phyloP scores from a whole-genome alignment of 495 filamentous ascomycete species.

The Margaritispora aquatica region DNA sequence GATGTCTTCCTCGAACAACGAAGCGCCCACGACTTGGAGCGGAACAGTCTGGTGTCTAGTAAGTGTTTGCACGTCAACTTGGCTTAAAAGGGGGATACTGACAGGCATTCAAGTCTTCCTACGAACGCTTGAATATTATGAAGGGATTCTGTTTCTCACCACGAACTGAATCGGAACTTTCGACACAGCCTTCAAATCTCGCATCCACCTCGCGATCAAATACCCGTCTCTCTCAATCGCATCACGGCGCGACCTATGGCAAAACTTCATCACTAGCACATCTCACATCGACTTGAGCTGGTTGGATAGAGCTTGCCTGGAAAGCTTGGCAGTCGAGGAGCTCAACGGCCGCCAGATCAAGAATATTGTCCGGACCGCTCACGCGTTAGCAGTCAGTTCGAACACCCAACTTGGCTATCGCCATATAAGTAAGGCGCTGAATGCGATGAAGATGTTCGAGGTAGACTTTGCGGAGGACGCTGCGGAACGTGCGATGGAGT shows the following conservation, averaged over 20 bases:
- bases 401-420: not conserved
- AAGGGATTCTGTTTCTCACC: conserved; percentile 70
- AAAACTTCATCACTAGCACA: not conserved
- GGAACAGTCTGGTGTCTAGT: conserved; percentile 65
- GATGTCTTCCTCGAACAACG: conserved; percentile 74
- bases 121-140: conserved; percentile 55
- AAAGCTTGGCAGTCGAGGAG: not conserved
- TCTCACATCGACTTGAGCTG: not conserved
- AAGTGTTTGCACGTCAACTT: too few species aligned
- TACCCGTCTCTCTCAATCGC: not conserved
- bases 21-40: conserved; percentile 56
- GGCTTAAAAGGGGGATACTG: too few species aligned
- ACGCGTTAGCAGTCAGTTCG: conserved; percentile 9
- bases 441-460: not conserved
- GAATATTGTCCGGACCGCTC: conserved; percentile 1
- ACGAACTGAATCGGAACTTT: conserved; percentile 79
- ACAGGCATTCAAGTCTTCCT: too few species aligned
- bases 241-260: not conserved
- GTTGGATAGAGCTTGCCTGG: not conserved
- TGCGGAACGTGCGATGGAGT: not conserved
- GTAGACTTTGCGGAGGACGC: not conserved
- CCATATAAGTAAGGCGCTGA: not conserved
- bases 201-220: conserved; percentile 34
- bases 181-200: conserved; percentile 50
- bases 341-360: conserved; percentile 11